Evolutionary conservation across 2,329 filamentous ascomycete species (phyloP).

Genomic region (Penicillium sp.): DNA sequence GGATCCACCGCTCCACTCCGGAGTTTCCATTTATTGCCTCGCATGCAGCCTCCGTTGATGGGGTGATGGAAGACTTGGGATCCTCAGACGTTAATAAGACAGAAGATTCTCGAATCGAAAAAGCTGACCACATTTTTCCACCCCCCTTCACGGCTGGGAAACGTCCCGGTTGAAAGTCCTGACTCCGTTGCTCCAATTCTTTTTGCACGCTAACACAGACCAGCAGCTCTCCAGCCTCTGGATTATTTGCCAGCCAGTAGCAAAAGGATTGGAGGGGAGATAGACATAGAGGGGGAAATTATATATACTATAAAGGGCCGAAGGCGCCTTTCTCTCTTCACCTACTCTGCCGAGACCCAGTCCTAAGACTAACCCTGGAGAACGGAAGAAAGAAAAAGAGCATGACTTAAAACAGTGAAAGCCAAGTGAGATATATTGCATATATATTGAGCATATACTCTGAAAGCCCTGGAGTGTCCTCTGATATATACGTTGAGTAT

Average conservation of each 20-base stretch:
- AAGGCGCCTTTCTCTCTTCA: conserved; percentile 10
- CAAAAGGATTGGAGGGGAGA: conserved; percentile 3
- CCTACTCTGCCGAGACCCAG: not conserved
- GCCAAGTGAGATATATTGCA: too few species aligned
- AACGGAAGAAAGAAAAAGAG: not conserved
- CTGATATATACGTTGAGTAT: not conserved
- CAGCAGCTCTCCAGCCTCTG: conserved; percentile 35
- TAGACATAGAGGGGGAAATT: conserved; percentile 7
- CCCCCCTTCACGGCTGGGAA: conserved; percentile 11
- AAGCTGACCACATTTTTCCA: not conserved
- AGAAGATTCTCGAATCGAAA: conserved; percentile 23
- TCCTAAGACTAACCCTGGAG: not conserved
- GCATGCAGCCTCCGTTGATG: conserved; percentile 8
- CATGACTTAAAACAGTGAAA: too few species aligned
- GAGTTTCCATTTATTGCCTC: conserved; percentile 8
- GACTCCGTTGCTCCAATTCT: conserved; percentile 32
- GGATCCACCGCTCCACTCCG: conserved; percentile 29
- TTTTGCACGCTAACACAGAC: conserved; percentile 33
- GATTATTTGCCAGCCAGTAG: conserved; percentile 29
- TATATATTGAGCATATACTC: too few species aligned
- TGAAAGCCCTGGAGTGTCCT: too few species aligned
- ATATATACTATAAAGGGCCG: conserved; percentile 18
- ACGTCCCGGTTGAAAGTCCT: conserved; percentile 15
- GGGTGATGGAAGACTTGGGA: not conserved
- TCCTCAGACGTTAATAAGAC: conserved; percentile 1